phyloP scores from a whole-genome alignment of 371 early-diverging fungal genomes.

The Mortierella sp. region DNA sequence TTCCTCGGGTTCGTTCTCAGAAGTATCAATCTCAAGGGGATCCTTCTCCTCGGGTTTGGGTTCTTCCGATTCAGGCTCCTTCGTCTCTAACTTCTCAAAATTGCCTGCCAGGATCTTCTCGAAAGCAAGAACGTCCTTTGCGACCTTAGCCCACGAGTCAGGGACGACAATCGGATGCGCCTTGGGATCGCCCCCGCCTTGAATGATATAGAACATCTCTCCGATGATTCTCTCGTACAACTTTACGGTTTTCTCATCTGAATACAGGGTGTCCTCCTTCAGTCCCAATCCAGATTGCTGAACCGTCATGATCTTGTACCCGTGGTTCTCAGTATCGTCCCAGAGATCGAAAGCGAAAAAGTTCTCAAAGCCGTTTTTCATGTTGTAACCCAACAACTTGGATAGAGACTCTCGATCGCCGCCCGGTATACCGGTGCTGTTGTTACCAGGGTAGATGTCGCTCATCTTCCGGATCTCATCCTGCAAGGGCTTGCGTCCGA shows the following conservation, averaged over 20 bases:
- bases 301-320: constrained; percentile 28
- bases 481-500: constrained; percentile 23
- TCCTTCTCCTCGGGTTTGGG: neutral
- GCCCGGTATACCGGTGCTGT: neutral
- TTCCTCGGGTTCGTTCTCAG: neutral
- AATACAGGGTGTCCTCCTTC: constrained; percentile 14
- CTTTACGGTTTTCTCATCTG: constrained; percentile 12
- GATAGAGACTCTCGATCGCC: constrained; percentile 15
- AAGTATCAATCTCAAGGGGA: neutral
- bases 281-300: constrained; percentile 29
- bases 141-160: constrained; percentile 14
- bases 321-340: constrained; percentile 23
- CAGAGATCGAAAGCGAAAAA: constrained; percentile 25
- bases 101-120: constrained; percentile 33
- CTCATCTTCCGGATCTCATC: constrained; percentile 23
- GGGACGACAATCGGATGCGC: constrained; percentile 1
- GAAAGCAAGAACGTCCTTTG: constrained; percentile 24
- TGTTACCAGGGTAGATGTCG: constrained; percentile 15
- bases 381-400: constrained; percentile 24
- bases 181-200: constrained; percentile 20
- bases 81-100: neutral
- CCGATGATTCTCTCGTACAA: constrained; percentile 22
- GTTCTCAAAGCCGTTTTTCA: constrained; percentile 34
- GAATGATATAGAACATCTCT: constrained; percentile 35
- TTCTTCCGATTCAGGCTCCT: neutral